A percentile compares a stretch with the other conserved stretches of the same genome.
Evolutionary conservation across 176 grass and related monocot species (phyloP).

Genomic region (Oryza meyeriana): DNA sequence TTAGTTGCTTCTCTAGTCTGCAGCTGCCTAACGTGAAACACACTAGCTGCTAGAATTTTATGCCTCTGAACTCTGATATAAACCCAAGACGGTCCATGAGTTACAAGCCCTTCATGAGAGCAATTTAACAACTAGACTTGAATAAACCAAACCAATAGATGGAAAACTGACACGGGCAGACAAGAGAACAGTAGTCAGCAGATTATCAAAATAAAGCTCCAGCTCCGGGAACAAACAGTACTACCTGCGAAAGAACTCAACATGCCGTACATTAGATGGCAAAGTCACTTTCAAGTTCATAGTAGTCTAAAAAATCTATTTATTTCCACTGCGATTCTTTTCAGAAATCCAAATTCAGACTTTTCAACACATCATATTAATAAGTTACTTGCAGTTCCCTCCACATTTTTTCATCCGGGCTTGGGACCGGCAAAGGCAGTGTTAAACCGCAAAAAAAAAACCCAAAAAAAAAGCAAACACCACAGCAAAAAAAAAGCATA

Average conservation of each 20-base stretch:
- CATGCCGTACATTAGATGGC: not conserved
- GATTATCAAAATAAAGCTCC: too few species aligned
- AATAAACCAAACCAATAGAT: not conserved
- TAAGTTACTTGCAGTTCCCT: constrained; percentile 28
- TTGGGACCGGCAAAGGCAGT: constrained; percentile 67
- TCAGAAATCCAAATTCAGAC: not conserved
- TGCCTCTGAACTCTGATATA: too few species aligned
- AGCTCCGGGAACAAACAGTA: too few species aligned
- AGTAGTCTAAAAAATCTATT: too few species aligned
- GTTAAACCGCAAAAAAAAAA: constrained; percentile 41
- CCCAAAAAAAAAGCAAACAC: constrained; percentile 4
- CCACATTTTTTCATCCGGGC: constrained; percentile 67
- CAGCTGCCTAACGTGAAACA: not conserved
- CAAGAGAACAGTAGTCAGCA: not conserved
- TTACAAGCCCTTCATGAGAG: not conserved
- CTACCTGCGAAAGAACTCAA: too few species aligned
- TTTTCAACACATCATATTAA: not conserved
- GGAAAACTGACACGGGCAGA: not conserved
- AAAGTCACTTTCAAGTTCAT: too few species aligned
- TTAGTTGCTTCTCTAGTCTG: not conserved
- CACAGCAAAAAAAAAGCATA: not conserved
- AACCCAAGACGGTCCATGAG: too few species aligned
- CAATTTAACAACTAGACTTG: not conserved
- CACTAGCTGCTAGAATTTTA: too few species aligned
- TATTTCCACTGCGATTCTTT: not conserved